Evolutionary conservation across 108 stramenopile species (phyloP).

Genomic region (Nitzschia inconspicua): DNA sequence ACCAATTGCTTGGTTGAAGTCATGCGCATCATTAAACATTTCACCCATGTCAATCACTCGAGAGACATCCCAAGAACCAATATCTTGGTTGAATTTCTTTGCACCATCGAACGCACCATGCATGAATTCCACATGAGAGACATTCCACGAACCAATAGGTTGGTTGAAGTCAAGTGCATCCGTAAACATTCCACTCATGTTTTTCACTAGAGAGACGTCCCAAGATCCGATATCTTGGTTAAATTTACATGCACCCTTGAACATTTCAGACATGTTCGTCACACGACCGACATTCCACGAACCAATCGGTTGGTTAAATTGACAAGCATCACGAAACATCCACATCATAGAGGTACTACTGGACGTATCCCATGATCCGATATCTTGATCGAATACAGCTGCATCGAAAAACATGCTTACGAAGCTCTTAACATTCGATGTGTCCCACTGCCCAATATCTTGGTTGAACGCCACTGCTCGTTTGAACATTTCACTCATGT

Average conservation of each 20-base stretch:
- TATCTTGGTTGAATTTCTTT: conserved; percentile 8
- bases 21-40: no score
- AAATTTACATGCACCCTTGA: conserved; percentile 25
- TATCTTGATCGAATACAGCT: conserved; percentile 26
- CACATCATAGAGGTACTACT: conserved; percentile 12
- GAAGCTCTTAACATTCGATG: conserved; percentile 8
- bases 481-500: conserved; percentile 18
- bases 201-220: conserved; percentile 6
- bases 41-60: no score
- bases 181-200: conserved; percentile 20
- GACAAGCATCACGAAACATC: conserved; percentile 27
- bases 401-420: conserved; percentile 33
- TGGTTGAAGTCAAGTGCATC: conserved; percentile 15
- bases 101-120: conserved; percentile 20
- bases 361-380: conserved; percentile 20
- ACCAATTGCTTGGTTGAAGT: no score
- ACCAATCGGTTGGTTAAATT: conserved; percentile 11
- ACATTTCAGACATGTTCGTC: neutral
- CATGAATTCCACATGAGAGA: conserved; percentile 3
- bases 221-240: conserved; percentile 31
- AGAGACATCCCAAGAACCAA: no score
- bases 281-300: no score
- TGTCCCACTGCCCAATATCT: conserved; percentile 14
- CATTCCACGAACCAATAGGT: conserved; percentile 14
- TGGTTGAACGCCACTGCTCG: conserved; percentile 19